A percentile compares a stretch with the other conserved stretches of the same genome.
phyloP scores from a whole-genome alignment of 2,329 filamentous ascomycete species.

The Colletotrichum nymphaeae region DNA sequence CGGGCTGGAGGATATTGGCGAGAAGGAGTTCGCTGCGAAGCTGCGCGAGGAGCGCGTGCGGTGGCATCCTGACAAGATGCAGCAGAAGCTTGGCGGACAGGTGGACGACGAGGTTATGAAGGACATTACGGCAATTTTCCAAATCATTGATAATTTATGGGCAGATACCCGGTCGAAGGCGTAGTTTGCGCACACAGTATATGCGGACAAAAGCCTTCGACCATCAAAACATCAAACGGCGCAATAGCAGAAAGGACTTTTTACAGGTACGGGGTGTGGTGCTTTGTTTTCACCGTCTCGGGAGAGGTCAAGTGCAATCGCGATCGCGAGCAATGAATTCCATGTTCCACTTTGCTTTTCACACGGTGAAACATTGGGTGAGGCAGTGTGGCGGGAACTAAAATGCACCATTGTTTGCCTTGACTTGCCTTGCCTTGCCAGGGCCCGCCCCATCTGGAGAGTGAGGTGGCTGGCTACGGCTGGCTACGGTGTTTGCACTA shows the following conservation, averaged over 20 bases:
- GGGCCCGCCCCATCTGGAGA: not conserved
- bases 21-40: conserved; percentile 56
- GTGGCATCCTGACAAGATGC: conserved; percentile 98
- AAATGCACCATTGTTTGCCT: not conserved
- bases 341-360: conserved; percentile 21
- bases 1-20: conserved; percentile 53
- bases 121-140: conserved; percentile 89
- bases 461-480: not conserved
- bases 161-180: conserved; percentile 62
- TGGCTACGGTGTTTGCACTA: not conserved
- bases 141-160: conserved; percentile 88
- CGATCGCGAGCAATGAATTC: not conserved
- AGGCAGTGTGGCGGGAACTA: conserved; percentile 19
- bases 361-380: conserved; percentile 22
- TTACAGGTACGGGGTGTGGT: not conserved
- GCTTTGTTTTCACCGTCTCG: not conserved
- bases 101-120: conserved; percentile 80
- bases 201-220: not conserved
- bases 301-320: not conserved
- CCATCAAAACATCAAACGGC: conserved; percentile 7
- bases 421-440: not conserved
- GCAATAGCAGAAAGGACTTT: not conserved
- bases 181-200: not conserved
- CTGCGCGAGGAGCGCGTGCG: conserved; percentile 88
- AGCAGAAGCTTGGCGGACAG: conserved; percentile 83